Conservation (phyloP, 495 filamentous ascomycete species). For the Penicillium cataractarum region DNA sequence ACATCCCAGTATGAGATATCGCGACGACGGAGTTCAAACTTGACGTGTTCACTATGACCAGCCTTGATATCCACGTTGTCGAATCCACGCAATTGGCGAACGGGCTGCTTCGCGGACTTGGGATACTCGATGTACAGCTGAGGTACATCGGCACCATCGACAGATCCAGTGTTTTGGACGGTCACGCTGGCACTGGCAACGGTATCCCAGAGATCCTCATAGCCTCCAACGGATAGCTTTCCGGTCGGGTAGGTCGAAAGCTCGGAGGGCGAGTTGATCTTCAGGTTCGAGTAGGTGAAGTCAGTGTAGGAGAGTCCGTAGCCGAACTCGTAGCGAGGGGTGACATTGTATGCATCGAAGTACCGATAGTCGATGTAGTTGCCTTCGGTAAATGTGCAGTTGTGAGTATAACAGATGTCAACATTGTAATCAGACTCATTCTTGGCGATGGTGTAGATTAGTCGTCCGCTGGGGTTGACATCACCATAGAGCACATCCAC, state of each 20-base stretch:
- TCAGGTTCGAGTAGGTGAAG: slow-evolving; percentile 52
- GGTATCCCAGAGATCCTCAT: slow-evolving; percentile 57
- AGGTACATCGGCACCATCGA: slow-evolving; percentile 56
- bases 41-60: background rate
- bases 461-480: too few species aligned
- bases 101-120: slow-evolving; percentile 13
- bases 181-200: slow-evolving; percentile 51
- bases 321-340: too few species aligned
- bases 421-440: too few species aligned
- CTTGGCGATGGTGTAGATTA: too few species aligned
- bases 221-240: slow-evolving; percentile 50
- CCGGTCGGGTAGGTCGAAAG: slow-evolving; percentile 12
- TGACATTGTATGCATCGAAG: background rate
- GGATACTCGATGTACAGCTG: slow-evolving; percentile 68
- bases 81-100: slow-evolving; percentile 59
- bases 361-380: slow-evolving; percentile 55
- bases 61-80: slow-evolving; percentile 21
- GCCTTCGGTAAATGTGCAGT: too few species aligned
- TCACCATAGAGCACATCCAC: too few species aligned
- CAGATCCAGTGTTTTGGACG: slow-evolving; percentile 58
- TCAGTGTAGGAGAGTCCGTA: slow-evolving; percentile 64
- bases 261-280: slow-evolving; percentile 23
- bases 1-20: background rate
- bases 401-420: too few species aligned
- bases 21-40: background rate